A percentile compares a stretch with the other conserved stretches of the same genome.
Conservation (phyloP, 2,329 filamentous ascomycete species). For the Paraphoma sp. region DNA sequence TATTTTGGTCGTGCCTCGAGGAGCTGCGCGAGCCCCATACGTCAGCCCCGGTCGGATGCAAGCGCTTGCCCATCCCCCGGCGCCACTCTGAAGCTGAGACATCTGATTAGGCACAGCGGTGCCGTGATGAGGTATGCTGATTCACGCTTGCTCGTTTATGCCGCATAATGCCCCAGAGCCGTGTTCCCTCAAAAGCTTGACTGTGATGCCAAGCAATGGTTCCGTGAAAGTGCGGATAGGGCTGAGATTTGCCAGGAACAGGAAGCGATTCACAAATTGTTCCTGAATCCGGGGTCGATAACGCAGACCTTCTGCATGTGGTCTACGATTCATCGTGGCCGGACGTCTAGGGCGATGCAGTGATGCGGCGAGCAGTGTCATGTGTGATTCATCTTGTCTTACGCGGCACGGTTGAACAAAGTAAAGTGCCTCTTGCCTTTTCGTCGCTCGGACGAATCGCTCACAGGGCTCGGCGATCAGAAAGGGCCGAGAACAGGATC, state of each 20-base stretch:
- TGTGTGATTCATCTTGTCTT: background rate
- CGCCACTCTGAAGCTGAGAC: background rate
- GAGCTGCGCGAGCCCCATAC: background rate
- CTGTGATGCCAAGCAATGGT: background rate
- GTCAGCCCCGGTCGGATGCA: background rate
- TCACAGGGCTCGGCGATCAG: background rate
- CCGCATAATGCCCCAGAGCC: background rate
- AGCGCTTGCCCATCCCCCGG: background rate
- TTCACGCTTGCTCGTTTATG: background rate
- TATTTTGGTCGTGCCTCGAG: background rate
- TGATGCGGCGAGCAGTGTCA: background rate
- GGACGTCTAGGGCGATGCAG: no score
- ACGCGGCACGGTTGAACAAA: background rate
- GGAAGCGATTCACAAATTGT: background rate
- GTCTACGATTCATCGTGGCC: no score
- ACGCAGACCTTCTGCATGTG: no score
- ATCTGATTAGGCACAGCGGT: background rate
- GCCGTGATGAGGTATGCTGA: background rate
- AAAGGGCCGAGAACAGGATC: background rate
- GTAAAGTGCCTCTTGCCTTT: background rate
- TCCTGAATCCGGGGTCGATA: background rate
- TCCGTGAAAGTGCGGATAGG: background rate
- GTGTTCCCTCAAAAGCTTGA: background rate
- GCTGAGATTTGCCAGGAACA: background rate
- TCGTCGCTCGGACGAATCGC: background rate